phyloP scores from a whole-genome alignment of 78 protist species.

The Dictyostelium capitatum region DNA sequence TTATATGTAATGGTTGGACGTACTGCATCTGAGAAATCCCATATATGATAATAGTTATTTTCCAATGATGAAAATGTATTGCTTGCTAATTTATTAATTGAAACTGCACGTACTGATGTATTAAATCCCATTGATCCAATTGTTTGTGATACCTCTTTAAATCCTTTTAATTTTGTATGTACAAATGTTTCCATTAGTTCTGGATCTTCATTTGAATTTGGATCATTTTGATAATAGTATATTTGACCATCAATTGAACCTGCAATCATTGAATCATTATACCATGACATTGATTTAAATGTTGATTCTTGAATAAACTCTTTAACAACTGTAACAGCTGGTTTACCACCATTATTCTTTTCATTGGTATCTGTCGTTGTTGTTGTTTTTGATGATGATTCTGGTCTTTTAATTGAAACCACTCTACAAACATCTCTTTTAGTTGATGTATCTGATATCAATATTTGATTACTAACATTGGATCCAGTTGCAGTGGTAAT shows the following conservation, averaged over 20 bases:
- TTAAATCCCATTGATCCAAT: slow-evolving; percentile 15
- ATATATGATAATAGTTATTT: slow-evolving; percentile 55
- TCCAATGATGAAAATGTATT: slow-evolving; percentile 36
- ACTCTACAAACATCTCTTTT: slow-evolving; percentile 64
- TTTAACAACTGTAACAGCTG: background rate
- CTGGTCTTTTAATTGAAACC: background rate
- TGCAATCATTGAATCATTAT: slow-evolving; percentile 17
- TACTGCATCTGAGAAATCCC: slow-evolving; percentile 72
- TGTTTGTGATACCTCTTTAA: slow-evolving; percentile 11
- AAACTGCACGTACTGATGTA: slow-evolving; percentile 18
- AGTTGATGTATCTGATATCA: slow-evolving; percentile 67
- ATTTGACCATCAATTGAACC: slow-evolving; percentile 75
- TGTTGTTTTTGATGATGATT: background rate
- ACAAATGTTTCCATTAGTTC: slow-evolving; percentile 43
- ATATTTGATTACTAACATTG: slow-evolving; percentile 51
- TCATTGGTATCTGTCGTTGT: background rate
- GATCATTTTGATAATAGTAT: slow-evolving; percentile 44
- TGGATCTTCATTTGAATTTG: slow-evolving; percentile 2
- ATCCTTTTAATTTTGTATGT: slow-evolving; percentile 63
- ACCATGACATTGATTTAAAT: slow-evolving; percentile 26
- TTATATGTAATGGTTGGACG: slow-evolving; percentile 49
- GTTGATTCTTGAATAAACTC: slow-evolving; percentile 54
- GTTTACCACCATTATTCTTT: background rate
- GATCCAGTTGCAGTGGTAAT: slow-evolving; percentile 31
- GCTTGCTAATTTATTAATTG: slow-evolving; percentile 6